A percentile compares a stretch with the other conserved stretches of the same genome.
Conservation (phyloP, 805 yeast species). For the Helenozyma rhizophorensis region DNA sequence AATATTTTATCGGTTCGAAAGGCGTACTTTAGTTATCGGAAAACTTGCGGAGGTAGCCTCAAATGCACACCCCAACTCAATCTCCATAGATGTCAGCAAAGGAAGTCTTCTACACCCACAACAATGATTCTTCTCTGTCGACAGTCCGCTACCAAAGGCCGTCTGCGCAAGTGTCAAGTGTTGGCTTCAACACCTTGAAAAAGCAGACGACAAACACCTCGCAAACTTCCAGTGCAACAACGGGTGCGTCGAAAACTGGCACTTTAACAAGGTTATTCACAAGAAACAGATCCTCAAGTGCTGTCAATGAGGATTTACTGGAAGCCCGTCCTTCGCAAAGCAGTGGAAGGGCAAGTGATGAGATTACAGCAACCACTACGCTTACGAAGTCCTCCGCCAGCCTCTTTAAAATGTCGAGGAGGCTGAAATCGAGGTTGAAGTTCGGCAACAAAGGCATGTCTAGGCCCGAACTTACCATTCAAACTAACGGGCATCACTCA, state of each 20-base stretch:
- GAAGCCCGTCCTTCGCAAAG: no score
- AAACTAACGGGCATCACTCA: slow-evolving; percentile 5
- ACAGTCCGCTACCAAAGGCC: slow-evolving; percentile 1
- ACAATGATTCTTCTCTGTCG: slow-evolving; percentile 3
- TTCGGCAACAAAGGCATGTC: slow-evolving; percentile 1
- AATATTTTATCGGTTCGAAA: no score
- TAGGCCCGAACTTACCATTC: slow-evolving; percentile 6
- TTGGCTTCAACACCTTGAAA: slow-evolving; percentile 11
- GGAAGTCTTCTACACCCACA: not conserved
- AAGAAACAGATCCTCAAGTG: slow-evolving; percentile 2
- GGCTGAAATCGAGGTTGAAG: slow-evolving; percentile 5
- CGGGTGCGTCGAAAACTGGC: slow-evolving; percentile 2
- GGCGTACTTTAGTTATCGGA: no score
- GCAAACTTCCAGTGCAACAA: slow-evolving; percentile 5
- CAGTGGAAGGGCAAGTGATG: no score
- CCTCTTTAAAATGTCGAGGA: slow-evolving; percentile 3
- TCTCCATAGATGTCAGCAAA: no score
- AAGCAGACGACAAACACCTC: slow-evolving; percentile 11
- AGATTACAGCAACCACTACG: no score
- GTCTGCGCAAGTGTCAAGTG: slow-evolving; percentile 10
- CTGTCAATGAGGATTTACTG: not conserved
- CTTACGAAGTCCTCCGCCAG: not conserved
- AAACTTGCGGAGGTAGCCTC: no score
- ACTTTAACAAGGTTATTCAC: slow-evolving; percentile 7
- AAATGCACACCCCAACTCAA: no score